Base-by-base conservation (phyloP, 306 rosid species). In the Dalbergia oliveri region DNA sequence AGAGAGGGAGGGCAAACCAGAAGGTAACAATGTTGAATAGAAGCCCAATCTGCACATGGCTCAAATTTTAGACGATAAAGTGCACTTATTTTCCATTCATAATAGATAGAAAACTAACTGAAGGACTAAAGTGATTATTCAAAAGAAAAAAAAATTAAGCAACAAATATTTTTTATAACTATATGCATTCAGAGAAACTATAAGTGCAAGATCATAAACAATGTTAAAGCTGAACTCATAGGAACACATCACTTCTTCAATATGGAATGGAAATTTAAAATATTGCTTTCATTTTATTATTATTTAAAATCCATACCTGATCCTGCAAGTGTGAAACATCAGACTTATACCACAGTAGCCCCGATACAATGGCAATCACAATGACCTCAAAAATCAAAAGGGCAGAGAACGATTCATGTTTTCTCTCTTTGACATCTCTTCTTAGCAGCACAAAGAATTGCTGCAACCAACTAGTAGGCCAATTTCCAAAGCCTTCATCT, bases 381-480 rank as follows among this genome's bases (percentile, higher is more conserved):
- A 88, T 37, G 6, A 89, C 83, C 61, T 88, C 87, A 41, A 31
- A 80, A 47, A 91, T 70, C 62, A 57, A 72, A 15, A 86, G 81
- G 50, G 77, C 53, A 31, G 90, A 91, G 79, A 91, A 88, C 14
- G 88, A 73, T 19, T 78, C 79, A 26, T 84, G 61, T 66, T 51
- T 87, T 56, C 89, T 85, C 81, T 90, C 91, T 44, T 85, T 88
- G 37, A 90, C 41, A 69, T 90, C 85, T 85, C 90, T 85, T 54
- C 72, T 87, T 7, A 87, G 71, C 16, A 88, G 82, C 34, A 88
- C 91, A 31, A 34, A 31, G 14, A 88, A 87, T 56, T 90, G 92
- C 53, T 90, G 91, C 66, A 76, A 73, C 94, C 94, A 91, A 49
- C 77, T 77, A 11, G 90, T 82, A 4, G 88, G 69, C 92, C 94